These are phyloP conservation scores for Solanum hybrid DNA, from an alignment of 305 asterid species.

Conservation along the genomic window DNA sequence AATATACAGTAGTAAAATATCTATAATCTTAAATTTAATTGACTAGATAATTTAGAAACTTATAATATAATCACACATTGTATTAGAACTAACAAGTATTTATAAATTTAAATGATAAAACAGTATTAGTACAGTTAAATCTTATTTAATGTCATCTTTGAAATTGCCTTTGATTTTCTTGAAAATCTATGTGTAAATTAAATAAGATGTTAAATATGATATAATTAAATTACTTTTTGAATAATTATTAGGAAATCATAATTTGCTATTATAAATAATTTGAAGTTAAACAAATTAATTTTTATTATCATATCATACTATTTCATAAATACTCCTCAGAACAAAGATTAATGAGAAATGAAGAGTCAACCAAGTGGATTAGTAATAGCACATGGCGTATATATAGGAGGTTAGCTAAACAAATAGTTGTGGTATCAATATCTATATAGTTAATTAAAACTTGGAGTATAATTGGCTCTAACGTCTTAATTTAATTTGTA, in stretches of 20 bases:
- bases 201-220: not conserved
- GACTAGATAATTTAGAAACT: not conserved
- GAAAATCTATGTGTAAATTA: not conserved
- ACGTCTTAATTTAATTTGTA: not conserved
- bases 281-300: not conserved
- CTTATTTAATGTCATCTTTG: not conserved
- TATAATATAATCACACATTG: not conserved
- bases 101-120: not conserved
- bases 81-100: not conserved
- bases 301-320: not conserved
- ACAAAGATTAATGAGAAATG: not conserved
- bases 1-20: not conserved
- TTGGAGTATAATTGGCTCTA: not conserved
- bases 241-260: not conserved
- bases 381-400: not conserved
- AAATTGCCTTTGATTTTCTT: not conserved
- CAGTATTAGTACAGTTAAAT: not conserved
- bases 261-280: not conserved
- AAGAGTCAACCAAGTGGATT: not conserved
- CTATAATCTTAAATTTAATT: not conserved
- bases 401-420: not conserved
- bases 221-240: not conserved
- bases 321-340: not conserved
- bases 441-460: not conserved
- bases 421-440: not conserved